Conservation (phyloP, 495 filamentous ascomycete species). For the Lasiosphaeriaceae sp. region DNA sequence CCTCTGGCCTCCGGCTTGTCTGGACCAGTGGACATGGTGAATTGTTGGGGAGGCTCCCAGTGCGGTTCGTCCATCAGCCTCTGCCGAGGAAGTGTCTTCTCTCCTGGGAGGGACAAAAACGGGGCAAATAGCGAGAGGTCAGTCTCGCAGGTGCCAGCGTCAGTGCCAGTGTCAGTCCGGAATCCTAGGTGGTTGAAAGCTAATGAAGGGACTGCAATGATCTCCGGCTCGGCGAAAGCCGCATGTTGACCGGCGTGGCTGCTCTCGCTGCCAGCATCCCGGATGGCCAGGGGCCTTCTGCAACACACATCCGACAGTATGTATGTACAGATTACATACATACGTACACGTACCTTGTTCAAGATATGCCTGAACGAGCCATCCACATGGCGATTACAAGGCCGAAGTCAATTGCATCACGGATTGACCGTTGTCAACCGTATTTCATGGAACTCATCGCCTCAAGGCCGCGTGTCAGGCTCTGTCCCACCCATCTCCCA, state of each 20-base stretch:
- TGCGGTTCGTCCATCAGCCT: too few species aligned
- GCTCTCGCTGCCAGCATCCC: background rate
- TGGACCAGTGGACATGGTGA: background rate
- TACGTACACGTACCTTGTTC: too few species aligned
- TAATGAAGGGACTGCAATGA: background rate
- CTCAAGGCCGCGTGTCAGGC: too few species aligned
- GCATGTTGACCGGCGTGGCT: background rate
- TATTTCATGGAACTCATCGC: too few species aligned
- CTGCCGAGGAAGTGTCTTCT: background rate
- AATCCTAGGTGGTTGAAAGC: background rate
- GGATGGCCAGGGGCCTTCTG: background rate
- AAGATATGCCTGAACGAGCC: too few species aligned
- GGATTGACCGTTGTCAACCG: background rate
- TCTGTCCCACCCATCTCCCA: too few species aligned
- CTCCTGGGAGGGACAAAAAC: background rate
- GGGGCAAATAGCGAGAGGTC: background rate
- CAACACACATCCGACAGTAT: background rate
- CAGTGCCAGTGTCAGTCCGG: too few species aligned
- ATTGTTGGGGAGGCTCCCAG: too few species aligned
- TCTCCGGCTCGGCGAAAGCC: constrained; percentile 10
- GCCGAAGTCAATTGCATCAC: background rate
- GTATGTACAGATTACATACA: background rate
- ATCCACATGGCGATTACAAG: background rate
- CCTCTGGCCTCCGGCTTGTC: too few species aligned
- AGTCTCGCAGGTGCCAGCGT: too few species aligned